phyloP scores from a whole-genome alignment of 768 basidiomycete genomes.

The Pleurotus giganteus region DNA sequence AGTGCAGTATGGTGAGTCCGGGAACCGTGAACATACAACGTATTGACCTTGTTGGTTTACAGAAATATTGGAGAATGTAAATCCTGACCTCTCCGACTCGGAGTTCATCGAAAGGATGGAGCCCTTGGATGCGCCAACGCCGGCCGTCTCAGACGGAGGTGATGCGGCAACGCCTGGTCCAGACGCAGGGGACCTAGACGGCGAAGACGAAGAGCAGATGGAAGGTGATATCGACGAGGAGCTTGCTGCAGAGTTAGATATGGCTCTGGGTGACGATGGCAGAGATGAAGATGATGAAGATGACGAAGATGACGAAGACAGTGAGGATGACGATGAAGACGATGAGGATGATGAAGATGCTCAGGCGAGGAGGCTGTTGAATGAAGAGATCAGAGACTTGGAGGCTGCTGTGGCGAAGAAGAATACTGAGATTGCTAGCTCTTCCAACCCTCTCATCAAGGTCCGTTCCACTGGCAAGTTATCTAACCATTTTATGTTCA shows the following conservation, averaged over 20 bases:
- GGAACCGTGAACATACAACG: conserved; percentile 3
- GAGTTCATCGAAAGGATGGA: conserved; percentile 77
- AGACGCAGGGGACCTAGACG: conserved; percentile 54
- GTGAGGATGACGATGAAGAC: conserved; percentile 73
- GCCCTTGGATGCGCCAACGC: conserved; percentile 67
- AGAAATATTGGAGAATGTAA: conserved; percentile 89
- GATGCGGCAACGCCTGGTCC: conserved; percentile 62
- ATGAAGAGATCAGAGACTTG: conserved; percentile 87
- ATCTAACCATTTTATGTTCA: neutral
- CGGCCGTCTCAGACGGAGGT: conserved; percentile 65
- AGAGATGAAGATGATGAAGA: conserved; percentile 59
- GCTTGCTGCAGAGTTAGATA: conserved; percentile 82
- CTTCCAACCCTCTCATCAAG: conserved; percentile 85
- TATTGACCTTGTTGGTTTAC: neutral
- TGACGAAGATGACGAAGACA: conserved; percentile 62
- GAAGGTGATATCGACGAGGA: conserved; percentile 88
- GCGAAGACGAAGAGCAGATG: conserved; percentile 55
- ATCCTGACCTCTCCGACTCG: conserved; percentile 87
- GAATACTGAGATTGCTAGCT: conserved; percentile 75
- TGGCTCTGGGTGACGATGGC: conserved; percentile 73
- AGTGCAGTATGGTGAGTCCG: conserved; percentile 67
- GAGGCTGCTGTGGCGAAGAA: conserved; percentile 89
- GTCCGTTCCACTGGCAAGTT: conserved; percentile 35
- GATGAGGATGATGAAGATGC: conserved; percentile 82
- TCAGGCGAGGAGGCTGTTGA: conserved; percentile 76